These are phyloP conservation scores for Metschnikowia vanudenii DNA, from an alignment of 805 yeast species.

Conservation along the genomic window DNA sequence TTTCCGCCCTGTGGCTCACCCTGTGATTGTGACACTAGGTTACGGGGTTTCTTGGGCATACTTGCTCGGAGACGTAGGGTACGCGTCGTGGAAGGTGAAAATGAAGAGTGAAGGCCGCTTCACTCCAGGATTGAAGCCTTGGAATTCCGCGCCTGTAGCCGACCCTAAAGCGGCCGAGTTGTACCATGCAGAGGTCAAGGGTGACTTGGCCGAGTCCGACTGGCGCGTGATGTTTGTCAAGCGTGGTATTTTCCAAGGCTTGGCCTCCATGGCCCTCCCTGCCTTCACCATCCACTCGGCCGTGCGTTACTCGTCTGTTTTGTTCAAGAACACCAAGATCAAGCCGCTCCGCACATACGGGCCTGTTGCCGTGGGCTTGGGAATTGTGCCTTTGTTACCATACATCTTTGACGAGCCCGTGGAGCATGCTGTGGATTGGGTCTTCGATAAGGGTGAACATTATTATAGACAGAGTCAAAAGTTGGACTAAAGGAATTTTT, in stretches of 20 bases:
- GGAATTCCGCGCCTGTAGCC: constrained; percentile 48
- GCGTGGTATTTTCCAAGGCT: constrained; percentile 75
- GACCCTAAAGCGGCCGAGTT: constrained; percentile 37
- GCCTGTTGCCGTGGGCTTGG: constrained; percentile 76
- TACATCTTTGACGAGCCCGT: constrained; percentile 81
- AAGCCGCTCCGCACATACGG: constrained; percentile 58
- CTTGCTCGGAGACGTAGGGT: constrained; percentile 70
- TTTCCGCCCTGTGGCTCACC: constrained; percentile 78
- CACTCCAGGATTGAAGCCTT: constrained; percentile 61
- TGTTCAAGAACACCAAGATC: constrained; percentile 56
- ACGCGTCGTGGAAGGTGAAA: constrained; percentile 70
- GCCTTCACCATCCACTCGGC: constrained; percentile 80
- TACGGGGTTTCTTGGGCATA: constrained; percentile 78
- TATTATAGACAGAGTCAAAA: constrained; percentile 5
- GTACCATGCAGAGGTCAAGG: constrained; percentile 23
- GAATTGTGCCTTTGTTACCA: constrained; percentile 75
- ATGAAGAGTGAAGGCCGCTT: constrained; percentile 65
- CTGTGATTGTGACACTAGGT: constrained; percentile 58
- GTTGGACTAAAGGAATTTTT: constrained; percentile 4
- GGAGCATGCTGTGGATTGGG: constrained; percentile 62
- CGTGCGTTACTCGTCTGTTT: constrained; percentile 64
- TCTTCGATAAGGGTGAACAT: constrained; percentile 51
- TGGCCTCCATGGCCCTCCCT: constrained; percentile 85
- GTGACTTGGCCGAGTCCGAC: constrained; percentile 47
- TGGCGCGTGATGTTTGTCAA: constrained; percentile 66